Evolutionary conservation across 257 asterid genomes (phyloP), one percentile per base, ranked within the genome.

Genomic region (Parsonsia alboflavescens): DNA sequence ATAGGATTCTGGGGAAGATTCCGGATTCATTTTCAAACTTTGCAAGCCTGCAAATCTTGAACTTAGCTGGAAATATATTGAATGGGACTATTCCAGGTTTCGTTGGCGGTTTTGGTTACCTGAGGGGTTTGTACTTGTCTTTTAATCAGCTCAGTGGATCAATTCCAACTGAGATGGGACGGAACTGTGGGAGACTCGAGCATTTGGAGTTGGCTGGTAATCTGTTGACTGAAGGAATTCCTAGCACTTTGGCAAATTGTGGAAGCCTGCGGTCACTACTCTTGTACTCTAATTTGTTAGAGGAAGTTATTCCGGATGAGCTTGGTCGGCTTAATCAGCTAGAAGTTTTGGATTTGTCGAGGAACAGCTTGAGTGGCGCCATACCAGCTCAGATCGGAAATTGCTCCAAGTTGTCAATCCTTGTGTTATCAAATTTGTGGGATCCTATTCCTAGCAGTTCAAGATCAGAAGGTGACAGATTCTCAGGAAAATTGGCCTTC

Each of bases 361-460:
- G 98, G 83, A 94, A 94, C 86, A 90, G 85, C 75, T 84, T 94
- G 45, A 91, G 93, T 52, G 97, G 96, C 24, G 64, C 81, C 22
- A 81, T 94, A 36, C 99, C 99, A 0, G 22, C 84, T 42, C 81
- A 84, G 69, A 81, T 94, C 52, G 97, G 90, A 7, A 90, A 90
- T 41, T 94, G 99, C 72, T 78, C 91, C 7, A 90, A 76, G 62
- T 80, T 92, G 30, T 85, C 90, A 0, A 80, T 90, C 72, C 93
- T 94, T 49, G 90, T 94, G 8, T 66, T 94, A 86, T 89, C 99
- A 6, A 94, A 92, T 82, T 76, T 80, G 75, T 94, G 97, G 96
- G 91, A 92, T 77, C 96, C 97, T 53, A 86, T 92, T 63, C 86
- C 87, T 30, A 79, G 76, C 26, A 75, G 70, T n/a, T 80, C 86